These are phyloP conservation scores for Kwoniella bestiolae DNA, from an alignment of 768 basidiomycete species.

Conservation along the genomic window DNA sequence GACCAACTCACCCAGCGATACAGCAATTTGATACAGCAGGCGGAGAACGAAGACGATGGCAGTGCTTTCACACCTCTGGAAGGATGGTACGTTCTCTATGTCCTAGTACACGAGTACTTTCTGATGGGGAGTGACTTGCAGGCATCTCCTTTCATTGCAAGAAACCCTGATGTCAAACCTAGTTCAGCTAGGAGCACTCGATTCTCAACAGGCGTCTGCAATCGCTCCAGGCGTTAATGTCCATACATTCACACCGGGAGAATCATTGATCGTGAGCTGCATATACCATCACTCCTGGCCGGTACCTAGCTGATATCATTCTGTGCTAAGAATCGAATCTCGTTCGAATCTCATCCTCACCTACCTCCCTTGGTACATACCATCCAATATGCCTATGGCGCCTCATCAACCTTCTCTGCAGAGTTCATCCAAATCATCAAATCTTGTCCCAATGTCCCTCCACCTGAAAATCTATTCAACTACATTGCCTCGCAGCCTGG, in stretches of 20 bases:
- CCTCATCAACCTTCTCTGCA: constrained; percentile 22
- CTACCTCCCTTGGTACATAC: constrained; percentile 28
- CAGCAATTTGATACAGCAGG: constrained; percentile 12
- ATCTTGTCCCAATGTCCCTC: constrained; percentile 21
- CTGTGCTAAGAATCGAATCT: constrained; percentile 38
- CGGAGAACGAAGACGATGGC: constrained; percentile 39
- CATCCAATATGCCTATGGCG: constrained; percentile 28
- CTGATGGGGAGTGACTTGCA: background rate
- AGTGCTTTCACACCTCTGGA: constrained; percentile 29
- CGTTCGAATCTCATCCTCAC: constrained; percentile 23
- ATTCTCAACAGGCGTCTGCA: constrained; percentile 4
- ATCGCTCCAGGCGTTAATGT: constrained; percentile 15
- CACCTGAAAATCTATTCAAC: constrained; percentile 43
- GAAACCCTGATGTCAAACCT: constrained; percentile 28
- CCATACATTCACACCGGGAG: constrained; percentile 17
- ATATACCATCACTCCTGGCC: background rate
- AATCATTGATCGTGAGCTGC: constrained; percentile 41
- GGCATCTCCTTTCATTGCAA: constrained; percentile 28
- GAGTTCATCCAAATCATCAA: constrained; percentile 35
- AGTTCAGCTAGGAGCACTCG: constrained; percentile 28
- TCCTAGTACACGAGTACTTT: background rate
- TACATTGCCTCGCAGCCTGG: constrained; percentile 34
- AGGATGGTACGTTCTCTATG: constrained; percentile 34
- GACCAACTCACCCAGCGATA: constrained; percentile 9
- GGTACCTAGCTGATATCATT: background rate